Base-by-base conservation (phyloP, 352 stramenopile species). In the Blastocystis sp. region DNA sequence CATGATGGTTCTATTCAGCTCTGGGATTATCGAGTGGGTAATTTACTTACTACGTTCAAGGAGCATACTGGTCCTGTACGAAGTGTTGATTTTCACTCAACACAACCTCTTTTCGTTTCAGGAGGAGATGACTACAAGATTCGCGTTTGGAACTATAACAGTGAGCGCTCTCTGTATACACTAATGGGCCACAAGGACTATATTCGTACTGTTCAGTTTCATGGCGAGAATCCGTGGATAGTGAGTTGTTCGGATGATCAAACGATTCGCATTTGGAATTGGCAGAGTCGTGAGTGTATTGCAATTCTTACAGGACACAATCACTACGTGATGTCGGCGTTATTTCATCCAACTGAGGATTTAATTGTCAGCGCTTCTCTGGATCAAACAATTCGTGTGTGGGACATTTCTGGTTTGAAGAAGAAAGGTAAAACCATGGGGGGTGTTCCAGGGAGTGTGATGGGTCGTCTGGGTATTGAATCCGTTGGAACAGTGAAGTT, bases 71-170 rank as follows among this genome's bases (percentile, higher is more conserved):
- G 97, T 0, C 97, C 97, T 33, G 97, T 99, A 64, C 95, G 97
- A 77, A 96, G 97, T 73, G 96, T 99, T 4, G 97, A 99, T 92
- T 99, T 99, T 91, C 96, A 99, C 93, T 93, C 95, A 70, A 95
- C 94, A 33, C 97, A 99, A 92, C 96, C 96, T 54, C 93, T 99
- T 19, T 98, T 99, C 87, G 96, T 98, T 17, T 98, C 95, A 17
- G 97, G 97, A 27, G 97, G 97, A 27, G 97, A 99, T 91, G 97
- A 99, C 92, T 99, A 99, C 95, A 99, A 99, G 92, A 98, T 99
- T 90, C 99, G 99, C 92, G 96, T 99, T 27, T 99, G 97, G 97
- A 97, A 99, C 92, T 99, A 98, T 92, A 99, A 99, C 92, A 93
- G 98, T 53, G 94, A 96, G 56, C 93, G 96, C 73, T 99, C 97